A percentile compares a stretch with the other conserved stretches of the same genome.
Conservation (phyloP, 2,329 filamentous ascomycete genomes). For the Sphaceloma murrayae region DNA sequence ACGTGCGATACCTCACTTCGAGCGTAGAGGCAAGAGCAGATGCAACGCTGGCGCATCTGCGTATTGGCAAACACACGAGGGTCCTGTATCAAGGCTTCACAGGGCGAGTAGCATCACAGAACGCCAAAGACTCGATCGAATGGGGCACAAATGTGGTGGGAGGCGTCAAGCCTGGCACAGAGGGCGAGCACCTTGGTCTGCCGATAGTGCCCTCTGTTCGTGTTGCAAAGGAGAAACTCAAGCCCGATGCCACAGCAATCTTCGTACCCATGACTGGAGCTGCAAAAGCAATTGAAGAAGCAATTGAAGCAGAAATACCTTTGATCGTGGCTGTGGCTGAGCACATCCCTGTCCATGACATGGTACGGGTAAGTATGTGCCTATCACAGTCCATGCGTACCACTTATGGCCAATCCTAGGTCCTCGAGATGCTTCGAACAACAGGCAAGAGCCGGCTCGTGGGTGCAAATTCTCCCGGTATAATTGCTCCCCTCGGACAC, state of each 20-base stretch:
- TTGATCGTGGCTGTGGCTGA: slow-evolving; percentile 71
- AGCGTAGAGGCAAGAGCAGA: too few species aligned
- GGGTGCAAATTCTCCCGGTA: slow-evolving; percentile 72
- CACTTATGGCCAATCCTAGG: slow-evolving; percentile 2
- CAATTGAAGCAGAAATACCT: slow-evolving; percentile 68
- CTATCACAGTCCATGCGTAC: neutral
- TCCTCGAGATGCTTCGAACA: slow-evolving; percentile 12
- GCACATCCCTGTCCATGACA: slow-evolving; percentile 69
- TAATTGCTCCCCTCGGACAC: slow-evolving; percentile 58
- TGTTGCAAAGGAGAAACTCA: slow-evolving; percentile 58
- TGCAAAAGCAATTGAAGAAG: slow-evolving; percentile 64
- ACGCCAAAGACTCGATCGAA: slow-evolving; percentile 64
- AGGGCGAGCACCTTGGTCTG: slow-evolving; percentile 61
- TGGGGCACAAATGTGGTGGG: slow-evolving; percentile 76
- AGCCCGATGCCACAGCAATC: slow-evolving; percentile 68
- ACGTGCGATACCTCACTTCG: too few species aligned
- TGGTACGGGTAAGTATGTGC: slow-evolving; percentile 50
- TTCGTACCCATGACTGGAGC: slow-evolving; percentile 71
- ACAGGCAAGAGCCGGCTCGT: slow-evolving; percentile 52
- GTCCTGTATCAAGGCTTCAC: slow-evolving; percentile 66
- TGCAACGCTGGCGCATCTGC: slow-evolving; percentile 56
- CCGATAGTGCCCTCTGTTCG: slow-evolving; percentile 61
- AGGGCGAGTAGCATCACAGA: slow-evolving; percentile 59
- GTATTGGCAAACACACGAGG: slow-evolving; percentile 55
- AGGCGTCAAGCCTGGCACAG: slow-evolving; percentile 62